Evolutionary conservation across 257 asterid genomes (phyloP), one percentile per base, ranked within the genome.

Genomic region (Ocimum tenuiflorum): DNA sequence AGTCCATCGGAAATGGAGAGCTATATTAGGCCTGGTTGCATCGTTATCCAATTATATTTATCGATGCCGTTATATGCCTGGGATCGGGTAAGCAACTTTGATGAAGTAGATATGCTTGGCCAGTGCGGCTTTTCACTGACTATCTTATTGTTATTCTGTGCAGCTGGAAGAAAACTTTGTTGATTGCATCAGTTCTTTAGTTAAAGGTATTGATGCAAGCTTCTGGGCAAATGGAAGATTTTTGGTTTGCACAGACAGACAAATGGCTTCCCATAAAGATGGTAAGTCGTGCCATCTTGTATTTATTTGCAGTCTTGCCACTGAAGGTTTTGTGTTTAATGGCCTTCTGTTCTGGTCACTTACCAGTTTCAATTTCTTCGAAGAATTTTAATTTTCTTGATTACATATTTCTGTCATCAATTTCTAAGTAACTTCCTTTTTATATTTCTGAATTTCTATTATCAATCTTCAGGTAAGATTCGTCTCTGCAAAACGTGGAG

Each of bases 1-100:
- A 80, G 91, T 71, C 99, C 99, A 24, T 80, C 97, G 8, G 97
- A 92, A 69, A 92, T 92, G 91, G 99, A 89, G 76, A 84, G 99
- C 79, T 86, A 86, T 77, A 89, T 92, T 59, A 87, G 87, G 75
- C 99, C 99, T 61, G 99, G 99, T 63, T 92, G 99, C 72, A 73
- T 92, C 54, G 74, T 89, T 41, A 74, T 92, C 10, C 78, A 96
- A n/a, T 27, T 92, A 69, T 92, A 92, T 72, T 51, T 86, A 57
- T 88, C 95, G 24, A 92, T 92, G 99, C 69, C 96, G 31, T 65
- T 77, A 63, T 73, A 67, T 65, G 73, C 76, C 18, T 92, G 99
- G 99, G 86, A 89, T 62, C 88, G 76, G 65, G 99, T 89, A 77
- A 87, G 92, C 78, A 74, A 46, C 41, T 22, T 72, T 73, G 52